Evolutionary conservation across 225 moss, liverwort and hornwort species (phyloP), one percentile per base, ranked within the genome.

Genomic region (Sphagnum contortum): DNA sequence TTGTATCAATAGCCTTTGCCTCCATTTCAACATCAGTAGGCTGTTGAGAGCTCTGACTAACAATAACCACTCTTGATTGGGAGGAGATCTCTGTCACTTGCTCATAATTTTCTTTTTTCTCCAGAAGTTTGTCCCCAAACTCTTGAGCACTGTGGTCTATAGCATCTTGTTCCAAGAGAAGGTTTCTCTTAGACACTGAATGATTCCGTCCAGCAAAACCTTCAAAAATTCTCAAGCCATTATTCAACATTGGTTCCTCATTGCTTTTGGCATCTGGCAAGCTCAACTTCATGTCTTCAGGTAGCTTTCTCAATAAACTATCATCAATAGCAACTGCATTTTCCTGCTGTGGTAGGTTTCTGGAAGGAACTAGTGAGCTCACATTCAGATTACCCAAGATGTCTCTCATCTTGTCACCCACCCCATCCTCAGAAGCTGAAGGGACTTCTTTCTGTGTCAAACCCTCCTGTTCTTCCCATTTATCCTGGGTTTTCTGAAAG

Each of bases 291-390:
- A 69, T 61, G 50, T 59, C 58, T 69, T 74, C 70, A 58, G 66
- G 64, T 54, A 72, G 69, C 8, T 67, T 72, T 6, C 44, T 52
- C 50, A 50, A 9, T 49, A 65, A 70, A 46, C 55, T 66, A 47
- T 53, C 67, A 47, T 66, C 73, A 76, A 71, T 63, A 79, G 58
- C 57, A 65, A 63, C 65, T 62, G 6, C 45, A 67, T 68, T 59
- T 50, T 52, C 52, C 52, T 52, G 52, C 7, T 52, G 52, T 9
- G 6, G 52, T 3, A 8, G 48, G 68, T 50, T 64, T 69, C 66
- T 71, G 76, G 55, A 65, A 64, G 61, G 47, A 57, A 61, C 10
- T 7, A 29, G 29, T 29, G 29, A 29, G 29, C 29, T 29, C 0
- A 29, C 29, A 29, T 29, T 29, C 29, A 29, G 29, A 29, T 29